phyloP scores from a whole-genome alignment of 192 early-diverging fungal genomes.

The Entophlyctis luteolus region DNA sequence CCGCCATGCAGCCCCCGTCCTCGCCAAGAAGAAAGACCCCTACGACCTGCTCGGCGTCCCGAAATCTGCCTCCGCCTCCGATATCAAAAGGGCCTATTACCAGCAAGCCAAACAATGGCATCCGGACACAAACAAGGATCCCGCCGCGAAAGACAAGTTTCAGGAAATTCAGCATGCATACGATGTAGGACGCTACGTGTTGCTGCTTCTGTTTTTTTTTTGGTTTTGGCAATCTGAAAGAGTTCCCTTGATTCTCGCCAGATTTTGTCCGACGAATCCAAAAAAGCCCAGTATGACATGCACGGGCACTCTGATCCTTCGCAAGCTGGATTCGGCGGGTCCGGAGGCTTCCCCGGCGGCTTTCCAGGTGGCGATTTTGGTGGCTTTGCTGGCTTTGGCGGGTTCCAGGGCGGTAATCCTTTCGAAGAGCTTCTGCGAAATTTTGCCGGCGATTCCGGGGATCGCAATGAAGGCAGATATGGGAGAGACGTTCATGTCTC shows the following conservation, averaged over 20 bases:
- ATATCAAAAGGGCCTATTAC: slow-evolving; percentile 99
- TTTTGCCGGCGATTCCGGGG: slow-evolving; percentile 37
- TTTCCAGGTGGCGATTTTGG: slow-evolving; percentile 35
- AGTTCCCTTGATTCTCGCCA: slow-evolving; percentile 21
- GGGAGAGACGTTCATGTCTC: slow-evolving; percentile 66
- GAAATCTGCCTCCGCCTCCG: slow-evolving; percentile 69
- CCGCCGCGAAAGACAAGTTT: slow-evolving; percentile 91
- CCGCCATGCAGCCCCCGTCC: not conserved
- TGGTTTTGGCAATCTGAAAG: not conserved
- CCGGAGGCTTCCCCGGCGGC: not conserved
- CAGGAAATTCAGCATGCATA: slow-evolving; percentile 97
- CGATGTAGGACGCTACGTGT: slow-evolving; percentile 45
- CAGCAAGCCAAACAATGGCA: slow-evolving; percentile 94
- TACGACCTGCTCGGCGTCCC: slow-evolving; percentile 83
- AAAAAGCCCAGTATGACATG: slow-evolving; percentile 87
- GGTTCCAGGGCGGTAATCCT: slow-evolving; percentile 58
- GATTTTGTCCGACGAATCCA: slow-evolving; percentile 87
- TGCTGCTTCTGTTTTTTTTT: slow-evolving; percentile 15
- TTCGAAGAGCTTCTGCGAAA: slow-evolving; percentile 66
- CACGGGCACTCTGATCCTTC: slow-evolving; percentile 63
- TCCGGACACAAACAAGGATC: slow-evolving; percentile 94
- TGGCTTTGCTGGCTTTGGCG: slow-evolving; percentile 45
- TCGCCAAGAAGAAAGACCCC: slow-evolving; percentile 61
- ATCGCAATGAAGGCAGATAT: slow-evolving; percentile 19
- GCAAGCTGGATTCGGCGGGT: slow-evolving; percentile 16